phyloP scores from a whole-genome alignment of 345 rosid species.

The sweet orange (Citrus sinensis) region DVS_A1.0 CM039169.1:33070501-33071000 shows the following conservation, averaged over 20 bases:
- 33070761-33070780: conserved; percentile 1
- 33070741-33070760: neutral
- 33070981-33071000: no score
- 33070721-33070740: neutral
- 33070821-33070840: neutral
- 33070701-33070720: neutral
- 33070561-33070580: neutral
- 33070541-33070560: neutral
- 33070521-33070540: neutral
- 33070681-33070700: neutral
- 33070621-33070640: neutral
- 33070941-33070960: neutral
- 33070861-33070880: neutral
- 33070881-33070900: neutral
- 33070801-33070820: neutral
- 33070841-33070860: neutral
- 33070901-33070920: neutral
- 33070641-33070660: neutral
- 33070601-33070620: neutral
- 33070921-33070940: neutral
- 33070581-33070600: no score
- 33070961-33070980: neutral
- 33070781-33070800: neutral
- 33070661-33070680: neutral
- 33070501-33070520: neutral